Evolutionary conservation across 768 basidiomycete species (phyloP).

Genomic region (Astraeus odoratus): DNA sequence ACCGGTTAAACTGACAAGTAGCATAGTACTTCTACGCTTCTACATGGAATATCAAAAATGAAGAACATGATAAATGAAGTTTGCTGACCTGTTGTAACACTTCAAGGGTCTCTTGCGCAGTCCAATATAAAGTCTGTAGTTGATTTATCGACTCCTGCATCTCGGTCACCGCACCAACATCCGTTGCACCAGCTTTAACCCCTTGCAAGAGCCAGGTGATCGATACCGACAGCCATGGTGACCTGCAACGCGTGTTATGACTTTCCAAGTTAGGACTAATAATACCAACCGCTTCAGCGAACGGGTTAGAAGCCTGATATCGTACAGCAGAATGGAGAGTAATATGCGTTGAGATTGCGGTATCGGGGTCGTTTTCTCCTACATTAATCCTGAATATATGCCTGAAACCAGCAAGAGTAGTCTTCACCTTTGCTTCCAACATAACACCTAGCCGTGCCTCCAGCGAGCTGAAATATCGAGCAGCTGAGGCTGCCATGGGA

Average conservation of each 20-base stretch:
- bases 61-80: too few relatives aligned
- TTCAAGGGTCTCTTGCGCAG: slow-evolving; percentile 42
- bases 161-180: slow-evolving; percentile 33
- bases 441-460: slow-evolving; percentile 51
- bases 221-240: slow-evolving; percentile 20
- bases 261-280: background rate
- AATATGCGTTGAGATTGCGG: slow-evolving; percentile 55
- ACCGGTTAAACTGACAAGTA: slow-evolving; percentile 27
- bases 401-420: background rate
- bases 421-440: slow-evolving; percentile 49
- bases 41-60: slow-evolving; percentile 8
- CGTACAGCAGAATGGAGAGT: slow-evolving; percentile 53
- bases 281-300: slow-evolving; percentile 54
- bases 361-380: slow-evolving; percentile 46
- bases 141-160: slow-evolving; percentile 34
- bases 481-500: background rate
- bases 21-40: slow-evolving; percentile 39
- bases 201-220: slow-evolving; percentile 28
- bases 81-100: slow-evolving; percentile 37
- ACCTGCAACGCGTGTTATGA: slow-evolving; percentile 28
- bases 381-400: slow-evolving; percentile 19
- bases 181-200: slow-evolving; percentile 8
- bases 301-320: slow-evolving; percentile 55
- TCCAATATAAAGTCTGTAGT: slow-evolving; percentile 43
- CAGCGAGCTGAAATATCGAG: slow-evolving; percentile 42